Evolutionary conservation across 1,284 basidiomycete genomes (phyloP), one percentile per base, ranked within the genome.

Genomic region (Gymnopus androsaceus): DNA sequence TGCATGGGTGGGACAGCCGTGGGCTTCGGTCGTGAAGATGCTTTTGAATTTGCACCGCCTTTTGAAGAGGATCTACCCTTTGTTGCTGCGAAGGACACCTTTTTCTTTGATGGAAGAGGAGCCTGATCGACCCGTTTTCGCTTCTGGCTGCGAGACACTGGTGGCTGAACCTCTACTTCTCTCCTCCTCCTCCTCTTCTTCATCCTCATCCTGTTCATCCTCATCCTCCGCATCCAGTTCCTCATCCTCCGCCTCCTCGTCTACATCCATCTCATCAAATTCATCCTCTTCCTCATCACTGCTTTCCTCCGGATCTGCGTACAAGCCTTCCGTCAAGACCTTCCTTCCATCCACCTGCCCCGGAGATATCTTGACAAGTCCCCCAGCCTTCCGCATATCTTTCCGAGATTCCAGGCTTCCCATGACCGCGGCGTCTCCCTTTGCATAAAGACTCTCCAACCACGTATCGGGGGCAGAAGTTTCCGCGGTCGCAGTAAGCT

Each of bases 301-400:
- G 31, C 68, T 68, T 37, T 59, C 60, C 5, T 59, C 60, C 12
- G 55, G 61, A 3, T 62, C 68, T 21, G 61, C 61, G 15, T 67
- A 90, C 50, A 76, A 75, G 52, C 77, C 76, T 40, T 90, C 85
- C 56, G 90, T 68, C 51, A 75, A 75, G 34, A 77, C 68, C 33
- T 78, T 76, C 57, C 90, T 76, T 36, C 62, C 61, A 61, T 92
- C 89, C 47, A 81, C 67, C 46, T 66, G 69, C 5, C 81, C 80
- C 2, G 77, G 57, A 17, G 69, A 68, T 59, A 94, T 71, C 64
- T 75, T 83, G 45, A 92, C 80, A 54, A 92, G 62, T 0, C 82
- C 84, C 12, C 72, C 74, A 23, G 76, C 75, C 64, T 82, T 85
- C 61, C 88, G 80, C 57, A 87, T 76, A 65, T 87, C 85, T 67